A percentile compares a stretch with the other conserved stretches of the same genome.
Conservation (phyloP, 805 yeast genomes). For the Lachancea cidri region DNA sequence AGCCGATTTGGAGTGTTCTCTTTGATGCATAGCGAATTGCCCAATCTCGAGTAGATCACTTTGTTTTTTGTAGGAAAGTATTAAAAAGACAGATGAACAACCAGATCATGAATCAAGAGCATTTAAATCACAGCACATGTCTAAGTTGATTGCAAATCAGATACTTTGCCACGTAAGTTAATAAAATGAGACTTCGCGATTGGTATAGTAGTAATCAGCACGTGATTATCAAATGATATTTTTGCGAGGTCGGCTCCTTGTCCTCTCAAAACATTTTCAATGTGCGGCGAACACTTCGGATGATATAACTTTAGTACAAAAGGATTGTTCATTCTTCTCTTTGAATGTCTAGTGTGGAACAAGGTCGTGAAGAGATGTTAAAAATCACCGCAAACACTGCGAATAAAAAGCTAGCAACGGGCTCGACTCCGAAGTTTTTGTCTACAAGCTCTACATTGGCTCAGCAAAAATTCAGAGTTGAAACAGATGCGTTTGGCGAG, state of each 20-base stretch:
- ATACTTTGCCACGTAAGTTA: no score
- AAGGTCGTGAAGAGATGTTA: constrained; percentile 4
- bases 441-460: constrained; percentile 5
- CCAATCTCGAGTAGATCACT: no score
- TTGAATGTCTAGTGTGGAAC: background rate
- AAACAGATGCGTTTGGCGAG: constrained; percentile 95
- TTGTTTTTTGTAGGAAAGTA: no score
- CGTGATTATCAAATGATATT: no score
- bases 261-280: background rate
- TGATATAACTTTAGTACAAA: background rate
- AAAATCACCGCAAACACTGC: constrained; percentile 6
- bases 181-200: no score
- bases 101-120: no score
- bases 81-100: no score
- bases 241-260: background rate
- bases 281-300: background rate
- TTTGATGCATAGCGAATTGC: no score
- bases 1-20: no score
- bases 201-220: no score
- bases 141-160: no score
- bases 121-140: no score
- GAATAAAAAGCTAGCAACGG: constrained; percentile 1
- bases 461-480: constrained; percentile 45
- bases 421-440: constrained; percentile 1
- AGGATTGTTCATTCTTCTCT: background rate